These are phyloP conservation scores for Parathielavia hyrcaniae DNA, from an alignment of 495 filamentous ascomycete genomes.

Conservation along the genomic window DNA sequence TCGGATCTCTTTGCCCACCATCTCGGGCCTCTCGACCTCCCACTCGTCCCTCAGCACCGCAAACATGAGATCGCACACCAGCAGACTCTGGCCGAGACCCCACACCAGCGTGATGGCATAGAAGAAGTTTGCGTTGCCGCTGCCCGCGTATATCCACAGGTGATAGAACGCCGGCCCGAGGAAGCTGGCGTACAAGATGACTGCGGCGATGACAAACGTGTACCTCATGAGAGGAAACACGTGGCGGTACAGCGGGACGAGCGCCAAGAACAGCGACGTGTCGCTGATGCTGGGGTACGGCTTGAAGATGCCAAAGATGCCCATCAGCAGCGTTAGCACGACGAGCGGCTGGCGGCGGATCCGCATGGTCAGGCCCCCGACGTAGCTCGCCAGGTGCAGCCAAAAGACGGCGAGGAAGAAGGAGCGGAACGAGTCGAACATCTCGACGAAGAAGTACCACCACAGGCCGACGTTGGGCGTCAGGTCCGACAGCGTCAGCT, in stretches of 20 bases:
- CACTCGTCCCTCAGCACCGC: constrained; percentile 87
- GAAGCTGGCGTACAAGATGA: constrained; percentile 77
- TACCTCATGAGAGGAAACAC: constrained; percentile 95
- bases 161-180: constrained; percentile 95
- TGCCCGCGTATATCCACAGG: constrained; percentile 97
- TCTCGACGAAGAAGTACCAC: constrained; percentile 99
- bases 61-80: constrained; percentile 77
- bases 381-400: constrained; percentile 86
- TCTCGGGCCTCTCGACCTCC: constrained; percentile 86
- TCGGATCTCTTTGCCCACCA: constrained; percentile 75
- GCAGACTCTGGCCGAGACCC: constrained; percentile 76
- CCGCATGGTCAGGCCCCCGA: constrained; percentile 73
- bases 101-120: constrained; percentile 98
- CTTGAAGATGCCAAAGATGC: constrained; percentile 88
- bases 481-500: constrained; percentile 83
- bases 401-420: constrained; percentile 98
- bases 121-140: constrained; percentile 98
- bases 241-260: constrained; percentile 84
- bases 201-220: constrained; percentile 74
- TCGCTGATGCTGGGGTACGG: constrained; percentile 92
- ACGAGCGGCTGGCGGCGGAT: constrained; percentile 80
- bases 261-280: constrained; percentile 71
- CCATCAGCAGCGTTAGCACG: constrained; percentile 70
- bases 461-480: constrained; percentile 93
- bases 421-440: constrained; percentile 95